These are phyloP conservation scores for Yamadazyma atlantica DNA, from an alignment of 1,139 yeast genomes.

Conservation along the genomic window DNA sequence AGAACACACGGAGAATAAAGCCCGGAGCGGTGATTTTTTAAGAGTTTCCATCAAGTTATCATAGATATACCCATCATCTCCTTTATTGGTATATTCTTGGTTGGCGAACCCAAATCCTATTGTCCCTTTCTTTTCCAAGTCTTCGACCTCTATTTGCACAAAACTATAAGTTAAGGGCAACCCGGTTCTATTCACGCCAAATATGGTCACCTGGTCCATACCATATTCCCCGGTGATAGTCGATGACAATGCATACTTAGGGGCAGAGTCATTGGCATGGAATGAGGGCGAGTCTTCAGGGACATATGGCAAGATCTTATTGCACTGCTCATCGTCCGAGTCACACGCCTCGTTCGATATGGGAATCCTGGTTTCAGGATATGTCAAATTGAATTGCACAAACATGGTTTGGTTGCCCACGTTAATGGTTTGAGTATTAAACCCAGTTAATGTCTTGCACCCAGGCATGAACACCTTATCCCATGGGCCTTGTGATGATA, in stretches of 20 bases:
- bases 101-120: neutral
- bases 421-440: no score
- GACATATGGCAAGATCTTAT: no score
- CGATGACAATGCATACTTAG: neutral
- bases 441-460: no score
- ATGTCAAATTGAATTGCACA: no score
- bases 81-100: neutral
- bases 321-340: no score
- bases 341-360: no score
- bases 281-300: neutral
- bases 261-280: neutral
- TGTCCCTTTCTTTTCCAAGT: neutral
- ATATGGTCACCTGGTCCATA: neutral
- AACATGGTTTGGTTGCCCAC: no score
- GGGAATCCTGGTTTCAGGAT: no score
- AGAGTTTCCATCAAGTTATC: neutral
- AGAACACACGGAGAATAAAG: neutral
- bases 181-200: neutral
- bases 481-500: no score
- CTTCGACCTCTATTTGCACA: neutral
- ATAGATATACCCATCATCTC: neutral
- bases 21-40: neutral
- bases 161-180: neutral
- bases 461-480: no score
- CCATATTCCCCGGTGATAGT: neutral